phyloP scores from a whole-genome alignment of 2,329 filamentous ascomycete species.

The Aureobasidium zeae region DNA sequence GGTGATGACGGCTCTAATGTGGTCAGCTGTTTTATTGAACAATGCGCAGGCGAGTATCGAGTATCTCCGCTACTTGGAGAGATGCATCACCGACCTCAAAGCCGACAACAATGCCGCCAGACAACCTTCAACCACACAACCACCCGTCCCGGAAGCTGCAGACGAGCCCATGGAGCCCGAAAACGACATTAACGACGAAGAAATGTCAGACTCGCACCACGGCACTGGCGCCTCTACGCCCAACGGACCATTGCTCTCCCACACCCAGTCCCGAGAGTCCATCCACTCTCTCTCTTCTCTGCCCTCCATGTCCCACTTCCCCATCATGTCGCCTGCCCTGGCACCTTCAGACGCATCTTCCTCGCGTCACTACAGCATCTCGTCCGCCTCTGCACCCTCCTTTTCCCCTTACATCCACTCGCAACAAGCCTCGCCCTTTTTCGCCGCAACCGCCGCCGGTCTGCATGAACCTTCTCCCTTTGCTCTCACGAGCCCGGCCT shows the following conservation, averaged over 20 bases:
- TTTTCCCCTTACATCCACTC: slow-evolving; percentile 32
- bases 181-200: slow-evolving; percentile 25
- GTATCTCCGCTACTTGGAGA: slow-evolving; percentile 87
- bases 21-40: not conserved
- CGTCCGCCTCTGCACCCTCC: slow-evolving; percentile 28
- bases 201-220: slow-evolving; percentile 29
- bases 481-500: slow-evolving; percentile 29
- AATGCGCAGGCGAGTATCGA: slow-evolving; percentile 98
- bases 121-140: slow-evolving; percentile 3
- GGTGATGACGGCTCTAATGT: slow-evolving; percentile 20
- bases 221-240: slow-evolving; percentile 17
- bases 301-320: slow-evolving; percentile 9
- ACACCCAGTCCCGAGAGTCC: slow-evolving; percentile 17
- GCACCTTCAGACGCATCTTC: slow-evolving; percentile 34
- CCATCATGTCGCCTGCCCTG: slow-evolving; percentile 29
- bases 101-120: slow-evolving; percentile 31
- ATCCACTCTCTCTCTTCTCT: slow-evolving; percentile 10
- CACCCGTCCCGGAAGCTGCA: not conserved
- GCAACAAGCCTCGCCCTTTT: slow-evolving; percentile 49
- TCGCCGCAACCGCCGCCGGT: slow-evolving; percentile 40
- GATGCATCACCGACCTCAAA: slow-evolving; percentile 75
- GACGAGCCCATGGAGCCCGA: slow-evolving; percentile 26
- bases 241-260: slow-evolving; percentile 14
- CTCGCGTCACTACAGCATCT: slow-evolving; percentile 31
- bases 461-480: slow-evolving; percentile 17